Evolutionary conservation across 805 yeast species (phyloP), one percentile per base, ranked within the genome.

Genomic region (Ogataea kodamae): DNA sequence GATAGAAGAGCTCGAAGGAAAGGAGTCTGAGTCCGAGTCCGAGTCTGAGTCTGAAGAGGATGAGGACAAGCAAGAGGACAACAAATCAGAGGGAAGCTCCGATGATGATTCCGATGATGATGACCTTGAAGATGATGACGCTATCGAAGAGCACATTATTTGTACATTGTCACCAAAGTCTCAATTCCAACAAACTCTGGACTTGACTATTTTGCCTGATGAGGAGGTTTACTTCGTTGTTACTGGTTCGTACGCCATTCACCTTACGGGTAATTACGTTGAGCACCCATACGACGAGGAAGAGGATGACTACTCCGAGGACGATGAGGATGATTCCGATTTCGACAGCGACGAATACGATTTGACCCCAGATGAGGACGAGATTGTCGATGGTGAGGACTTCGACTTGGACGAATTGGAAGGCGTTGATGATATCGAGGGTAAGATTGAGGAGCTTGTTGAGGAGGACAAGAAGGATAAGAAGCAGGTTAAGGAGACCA

Each of bases 181-280:
- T 35, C 86, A 79, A 61, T 82, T 61, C 64, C 99, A 92, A 72
- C 97, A 90, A 72, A 70, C 94, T 37, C 61, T 92, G 37, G 97
- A 92, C 57, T 67, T 92, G 47, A 85, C 94, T 55, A 82, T 92
- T 55, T 74, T 81, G 35, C 95, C 97, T 55, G 90, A 80, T 55
- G 98, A 92, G 68, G 95, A 89, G 57, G 87, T 92, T 43, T 79
- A 72, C 70, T 92, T 92, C 57, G 95, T 87, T 56, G 97, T 85
- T 38, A 83, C 96, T 43, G 98, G 98, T 57, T 87, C 97, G 17
- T 90, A 88, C 70, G 83, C 95, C 48, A 72, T 92, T 48, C 94
- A 90, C 62, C 69, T 92, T 52, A 72, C 85, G 49, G 99, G 99
- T 70, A 90, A 92, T 80, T 88, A 81, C 67, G 81, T 92, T 57